Base-by-base conservation (phyloP, 768 basidiomycete species). In the Daedaleopsis sinensis region DNA sequence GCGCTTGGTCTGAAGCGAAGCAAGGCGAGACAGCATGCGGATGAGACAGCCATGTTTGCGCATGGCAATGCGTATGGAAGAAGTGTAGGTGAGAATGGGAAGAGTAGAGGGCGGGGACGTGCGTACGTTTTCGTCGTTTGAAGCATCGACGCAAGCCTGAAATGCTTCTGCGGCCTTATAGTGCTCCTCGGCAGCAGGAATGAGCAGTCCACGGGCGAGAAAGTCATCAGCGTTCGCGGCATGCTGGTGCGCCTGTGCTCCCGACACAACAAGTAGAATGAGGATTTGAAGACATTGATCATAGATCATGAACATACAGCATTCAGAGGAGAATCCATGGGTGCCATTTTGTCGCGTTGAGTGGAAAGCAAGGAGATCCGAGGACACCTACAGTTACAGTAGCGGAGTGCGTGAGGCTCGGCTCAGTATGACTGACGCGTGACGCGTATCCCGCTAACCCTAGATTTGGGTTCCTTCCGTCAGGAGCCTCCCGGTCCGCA, bases 141-240 rank as follows among this genome's bases (percentile, higher is more conserved):
- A 88, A 52, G 86, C 84, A 44, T 93, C 87, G 62, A 90, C 80
- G 58, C 91, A 90, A 37, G 83, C 84, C 59, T 82, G 73, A 69
- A 91, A 93, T 2, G 89, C 88, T 61, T 87, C 86, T 16, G 91
- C 90, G 32, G 93, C 90, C 68, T 87, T 89, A 62, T 78, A 72
- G 66, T 93, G 89, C 64, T 93, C 89, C 62, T 90, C 87, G 24
- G 84, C 80, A 12, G 92, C 89, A 38, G 84, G 84, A 21, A 91
- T 82, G 55, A 91, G 80, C 7, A 91, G 77, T 13, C 92, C 92
- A 60, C 84, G 82, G 13, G 78, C 79, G 48, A 82, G 70, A 68
- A 82, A 84, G 60, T 93, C 90, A 53, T 93, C 91, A 38, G 91
- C 91, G 68, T 89, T 89, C 16, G 87, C 86, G 55, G 89, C 89